Percentiles rank a stretch among this genome's conserved stretches.
Conservation (phyloP, 129 eudicot species). For the sunflower (Helianthus annuus) region DNA sequence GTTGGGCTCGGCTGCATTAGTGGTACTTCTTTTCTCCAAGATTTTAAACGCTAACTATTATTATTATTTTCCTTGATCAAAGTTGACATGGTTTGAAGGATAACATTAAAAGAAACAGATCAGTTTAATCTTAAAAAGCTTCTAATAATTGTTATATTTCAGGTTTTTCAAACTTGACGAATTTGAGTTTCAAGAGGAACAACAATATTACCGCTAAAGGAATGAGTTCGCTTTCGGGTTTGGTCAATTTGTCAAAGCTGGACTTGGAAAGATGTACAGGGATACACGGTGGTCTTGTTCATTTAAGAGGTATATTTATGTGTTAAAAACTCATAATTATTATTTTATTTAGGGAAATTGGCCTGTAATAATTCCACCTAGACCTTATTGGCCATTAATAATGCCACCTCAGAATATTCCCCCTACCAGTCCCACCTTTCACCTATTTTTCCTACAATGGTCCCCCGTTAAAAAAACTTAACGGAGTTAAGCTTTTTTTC, state of each 20-base stretch:
- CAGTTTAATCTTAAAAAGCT: neutral
- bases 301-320: constrained; percentile 58
- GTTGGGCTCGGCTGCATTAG: constrained; percentile 51
- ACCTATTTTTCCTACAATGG: no score
- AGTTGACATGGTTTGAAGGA: neutral
- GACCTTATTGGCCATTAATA: no score
- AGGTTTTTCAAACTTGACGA: constrained; percentile 77
- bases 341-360: no score
- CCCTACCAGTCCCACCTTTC: no score
- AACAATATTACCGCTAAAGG: constrained; percentile 65
- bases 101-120: no score
- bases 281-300: constrained; percentile 80
- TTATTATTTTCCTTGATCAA: neutral
- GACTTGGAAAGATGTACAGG: constrained; percentile 87
- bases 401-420: no score
- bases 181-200: constrained; percentile 68
- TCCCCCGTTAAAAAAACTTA: no score
- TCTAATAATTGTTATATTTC: constrained; percentile 8
- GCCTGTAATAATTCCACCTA: no score
- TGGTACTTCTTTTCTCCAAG: constrained; percentile 30
- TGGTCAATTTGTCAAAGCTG: constrained; percentile 62
- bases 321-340: neutral
- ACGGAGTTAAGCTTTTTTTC: no score
- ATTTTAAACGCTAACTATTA: neutral
- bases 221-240: constrained; percentile 59